phyloP scores from a whole-genome alignment of 148 eudicot species.

The Salicornia ramosissima region DNA sequence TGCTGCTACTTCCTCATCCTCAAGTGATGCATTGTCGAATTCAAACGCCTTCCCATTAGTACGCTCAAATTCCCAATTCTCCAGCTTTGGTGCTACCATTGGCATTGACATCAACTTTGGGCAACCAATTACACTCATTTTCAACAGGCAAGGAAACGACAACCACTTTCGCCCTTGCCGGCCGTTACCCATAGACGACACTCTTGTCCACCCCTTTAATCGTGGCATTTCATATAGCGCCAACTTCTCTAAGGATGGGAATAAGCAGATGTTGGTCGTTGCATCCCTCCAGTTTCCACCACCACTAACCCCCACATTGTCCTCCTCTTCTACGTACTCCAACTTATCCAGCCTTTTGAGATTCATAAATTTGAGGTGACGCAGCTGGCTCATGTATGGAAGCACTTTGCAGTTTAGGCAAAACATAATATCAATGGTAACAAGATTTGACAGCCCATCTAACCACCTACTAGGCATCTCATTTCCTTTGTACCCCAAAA shows the following conservation, averaged over 20 bases:
- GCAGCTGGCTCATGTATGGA: not conserved
- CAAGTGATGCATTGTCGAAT: not conserved
- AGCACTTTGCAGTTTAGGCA: not conserved
- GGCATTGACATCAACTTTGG: not conserved
- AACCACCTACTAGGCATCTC: not conserved
- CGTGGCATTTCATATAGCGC: not conserved
- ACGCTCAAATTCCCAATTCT: not conserved
- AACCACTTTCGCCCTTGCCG: not conserved
- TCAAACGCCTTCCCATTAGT: not conserved
- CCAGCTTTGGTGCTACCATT: not conserved
- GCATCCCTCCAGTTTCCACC: no score
- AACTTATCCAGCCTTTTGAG: not conserved
- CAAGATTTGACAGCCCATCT: not conserved
- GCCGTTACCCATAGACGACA: not conserved
- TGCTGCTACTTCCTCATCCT: not conserved
- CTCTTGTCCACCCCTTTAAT: constrained; percentile 1
- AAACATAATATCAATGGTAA: no score
- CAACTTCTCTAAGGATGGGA: not conserved
- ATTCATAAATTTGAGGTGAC: not conserved
- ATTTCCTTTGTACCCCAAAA: not conserved
- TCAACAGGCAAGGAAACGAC: not conserved
- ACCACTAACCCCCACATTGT: not conserved
- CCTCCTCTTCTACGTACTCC: not conserved
- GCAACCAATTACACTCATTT: not conserved
- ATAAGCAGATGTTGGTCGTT: no score